Evolutionary conservation across 2,329 filamentous ascomycete species (phyloP).

Genomic region (Fusarium sp.): DNA sequence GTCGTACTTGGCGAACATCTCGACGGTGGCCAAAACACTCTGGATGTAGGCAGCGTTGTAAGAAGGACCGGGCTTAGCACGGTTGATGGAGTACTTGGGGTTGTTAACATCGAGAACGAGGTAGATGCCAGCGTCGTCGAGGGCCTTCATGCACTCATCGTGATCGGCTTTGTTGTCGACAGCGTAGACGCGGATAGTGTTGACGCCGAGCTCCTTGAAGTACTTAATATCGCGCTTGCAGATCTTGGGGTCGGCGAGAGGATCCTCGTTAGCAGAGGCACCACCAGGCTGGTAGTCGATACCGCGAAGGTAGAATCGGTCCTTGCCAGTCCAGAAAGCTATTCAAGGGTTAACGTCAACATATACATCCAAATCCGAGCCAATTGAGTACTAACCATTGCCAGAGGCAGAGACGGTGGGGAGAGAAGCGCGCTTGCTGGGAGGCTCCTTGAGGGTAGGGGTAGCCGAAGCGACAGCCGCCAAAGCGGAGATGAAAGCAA

Average conservation of each 20-base stretch:
- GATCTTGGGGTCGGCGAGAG: conserved; percentile 76
- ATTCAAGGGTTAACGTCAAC: conserved; percentile 3
- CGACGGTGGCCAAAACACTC: conserved; percentile 87
- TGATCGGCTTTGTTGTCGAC: conserved; percentile 88
- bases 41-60: conserved; percentile 91
- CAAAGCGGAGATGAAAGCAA: conserved; percentile 62
- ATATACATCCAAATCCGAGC: not conserved
- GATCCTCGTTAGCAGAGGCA: conserved; percentile 72
- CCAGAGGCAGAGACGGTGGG: conserved; percentile 67
- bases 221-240: conserved; percentile 85
- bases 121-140: conserved; percentile 90
- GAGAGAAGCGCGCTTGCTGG: conserved; percentile 64
- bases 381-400: conserved; percentile 62
- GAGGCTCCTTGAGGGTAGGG: conserved; percentile 65
- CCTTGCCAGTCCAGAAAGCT: conserved; percentile 68
- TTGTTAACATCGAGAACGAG: conserved; percentile 92
- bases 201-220: conserved; percentile 89
- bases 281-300: conserved; percentile 75
- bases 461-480: conserved; percentile 62
- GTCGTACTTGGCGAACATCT: conserved; percentile 83
- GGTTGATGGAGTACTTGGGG: conserved; percentile 89
- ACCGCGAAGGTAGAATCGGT: conserved; percentile 71
- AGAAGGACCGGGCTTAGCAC: conserved; percentile 78
- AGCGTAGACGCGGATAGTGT: conserved; percentile 92
- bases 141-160: conserved; percentile 84